A percentile compares a stretch with the other conserved stretches of the same genome.
phyloP scores from a whole-genome alignment of 2,329 filamentous ascomycete genomes.

The Sporothrix phasma region DNA sequence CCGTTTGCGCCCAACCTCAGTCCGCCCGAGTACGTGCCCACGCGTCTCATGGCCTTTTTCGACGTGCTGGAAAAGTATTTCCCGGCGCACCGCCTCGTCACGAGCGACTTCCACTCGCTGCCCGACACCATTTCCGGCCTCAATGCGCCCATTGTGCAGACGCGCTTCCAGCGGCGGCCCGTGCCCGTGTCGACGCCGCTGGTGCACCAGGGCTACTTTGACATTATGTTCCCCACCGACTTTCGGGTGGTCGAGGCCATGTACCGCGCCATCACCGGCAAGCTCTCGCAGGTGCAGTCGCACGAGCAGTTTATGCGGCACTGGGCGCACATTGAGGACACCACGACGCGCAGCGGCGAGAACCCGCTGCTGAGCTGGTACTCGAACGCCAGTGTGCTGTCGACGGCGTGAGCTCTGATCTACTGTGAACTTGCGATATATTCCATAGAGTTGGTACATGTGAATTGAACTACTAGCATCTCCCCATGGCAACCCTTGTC shows the following conservation, averaged over 20 bases:
- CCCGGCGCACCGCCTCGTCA: slow-evolving; percentile 77
- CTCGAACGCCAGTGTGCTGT: slow-evolving; percentile 86
- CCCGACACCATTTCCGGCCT: slow-evolving; percentile 74
- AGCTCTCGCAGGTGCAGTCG: slow-evolving; percentile 71
- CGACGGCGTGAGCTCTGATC: slow-evolving; percentile 53
- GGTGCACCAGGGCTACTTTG: slow-evolving; percentile 97
- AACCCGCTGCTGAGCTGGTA: slow-evolving; percentile 91
- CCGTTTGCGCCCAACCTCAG: slow-evolving; percentile 63
- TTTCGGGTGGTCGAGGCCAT: slow-evolving; percentile 85
- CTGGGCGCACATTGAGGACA: slow-evolving; percentile 88
- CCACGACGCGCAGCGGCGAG: slow-evolving; percentile 79
- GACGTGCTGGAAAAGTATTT: slow-evolving; percentile 82
- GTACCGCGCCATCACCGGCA: slow-evolving; percentile 87
- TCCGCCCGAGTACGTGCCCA: slow-evolving; percentile 85
- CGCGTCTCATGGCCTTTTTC: slow-evolving; percentile 92
- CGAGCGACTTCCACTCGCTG: slow-evolving; percentile 81
- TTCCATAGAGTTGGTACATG: neutral
- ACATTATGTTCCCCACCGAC: slow-evolving; percentile 96
- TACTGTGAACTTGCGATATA: neutral
- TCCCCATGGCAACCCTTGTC: neutral
- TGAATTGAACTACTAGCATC: neutral
- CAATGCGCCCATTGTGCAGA: slow-evolving; percentile 94
- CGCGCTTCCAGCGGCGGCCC: slow-evolving; percentile 74
- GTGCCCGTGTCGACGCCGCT: slow-evolving; percentile 85
- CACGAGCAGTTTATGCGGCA: slow-evolving; percentile 86